These are phyloP conservation scores for Juncus inflexus DNA, from an alignment of 176 grass and related monocot species.

Conservation along the genomic window DNA sequence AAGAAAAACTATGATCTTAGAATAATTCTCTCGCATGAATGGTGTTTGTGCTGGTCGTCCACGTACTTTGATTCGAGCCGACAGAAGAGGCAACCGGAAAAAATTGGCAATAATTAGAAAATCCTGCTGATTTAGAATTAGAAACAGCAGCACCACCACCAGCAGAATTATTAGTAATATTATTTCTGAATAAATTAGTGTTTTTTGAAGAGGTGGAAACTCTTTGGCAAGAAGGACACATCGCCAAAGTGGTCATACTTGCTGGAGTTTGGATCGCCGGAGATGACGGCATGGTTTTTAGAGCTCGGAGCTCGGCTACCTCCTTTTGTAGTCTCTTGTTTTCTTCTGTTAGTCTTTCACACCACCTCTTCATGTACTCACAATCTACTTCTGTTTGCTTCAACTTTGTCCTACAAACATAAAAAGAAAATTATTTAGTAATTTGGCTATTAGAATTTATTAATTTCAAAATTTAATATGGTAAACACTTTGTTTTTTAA, in stretches of 20 bases:
- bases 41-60: constrained; percentile 3
- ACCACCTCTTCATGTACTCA: constrained; percentile 84
- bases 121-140: constrained; percentile 14
- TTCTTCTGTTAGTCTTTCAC: constrained; percentile 80
- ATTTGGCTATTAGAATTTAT: too few relatives aligned
- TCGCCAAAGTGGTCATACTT: constrained; percentile 66
- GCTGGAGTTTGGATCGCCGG: constrained; percentile 27
- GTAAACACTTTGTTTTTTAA: too few relatives aligned
- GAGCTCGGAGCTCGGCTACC: constrained; percentile 70
- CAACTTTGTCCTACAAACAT: constrained; percentile 50
- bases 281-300: constrained; percentile 45
- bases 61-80: constrained; percentile 16
- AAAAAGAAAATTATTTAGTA: neutral
- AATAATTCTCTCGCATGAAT: constrained; percentile 27
- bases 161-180: neutral
- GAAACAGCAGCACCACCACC: neutral
- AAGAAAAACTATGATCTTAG: constrained; percentile 15
- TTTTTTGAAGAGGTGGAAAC: constrained; percentile 36
- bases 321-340: constrained; percentile 85
- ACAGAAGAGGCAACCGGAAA: constrained; percentile 12
- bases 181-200: constrained; percentile 1
- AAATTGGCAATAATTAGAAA: constrained; percentile 26
- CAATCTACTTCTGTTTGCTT: constrained; percentile 98
- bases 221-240: constrained; percentile 78
- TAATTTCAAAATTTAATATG: too few relatives aligned